phyloP scores from a whole-genome alignment of 2,329 filamentous ascomycete species.

The Fusarium sp. region DNA sequence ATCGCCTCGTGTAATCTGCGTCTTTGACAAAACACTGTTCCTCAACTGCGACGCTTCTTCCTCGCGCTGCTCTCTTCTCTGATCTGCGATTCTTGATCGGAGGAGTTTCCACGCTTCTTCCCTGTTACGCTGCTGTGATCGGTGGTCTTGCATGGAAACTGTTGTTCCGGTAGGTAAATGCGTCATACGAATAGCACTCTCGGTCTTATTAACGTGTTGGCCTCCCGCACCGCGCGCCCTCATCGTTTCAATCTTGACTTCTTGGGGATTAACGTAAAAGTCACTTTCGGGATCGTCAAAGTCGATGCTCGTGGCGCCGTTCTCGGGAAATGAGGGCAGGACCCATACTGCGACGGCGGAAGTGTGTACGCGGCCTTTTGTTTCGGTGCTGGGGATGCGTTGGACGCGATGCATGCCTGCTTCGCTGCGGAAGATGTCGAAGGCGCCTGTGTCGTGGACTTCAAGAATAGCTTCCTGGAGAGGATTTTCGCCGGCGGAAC shows the following conservation, averaged over 20 bases:
- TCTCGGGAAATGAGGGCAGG: slow-evolving; percentile 81
- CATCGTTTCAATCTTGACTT: slow-evolving; percentile 91
- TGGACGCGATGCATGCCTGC: slow-evolving; percentile 96
- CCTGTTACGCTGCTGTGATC: slow-evolving; percentile 90
- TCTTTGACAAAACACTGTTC: slow-evolving; percentile 80
- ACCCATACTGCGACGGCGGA: slow-evolving; percentile 94
- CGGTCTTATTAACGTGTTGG: slow-evolving; percentile 98
- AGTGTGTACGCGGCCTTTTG: slow-evolving; percentile 91
- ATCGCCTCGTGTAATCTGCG: slow-evolving; percentile 88
- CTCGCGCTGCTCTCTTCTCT: slow-evolving; percentile 83
- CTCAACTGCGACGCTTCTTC: slow-evolving; percentile 80
- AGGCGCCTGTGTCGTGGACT: slow-evolving; percentile 80
- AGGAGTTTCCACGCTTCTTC: slow-evolving; percentile 88
- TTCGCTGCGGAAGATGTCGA: slow-evolving; percentile 84
- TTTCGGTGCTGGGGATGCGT: slow-evolving; percentile 90
- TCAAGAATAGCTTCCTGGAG: slow-evolving; percentile 91
- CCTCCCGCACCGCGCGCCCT: slow-evolving; percentile 90
- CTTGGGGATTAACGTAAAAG: slow-evolving; percentile 87
- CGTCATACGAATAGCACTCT: slow-evolving; percentile 92
- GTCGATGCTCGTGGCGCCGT: slow-evolving; percentile 63
- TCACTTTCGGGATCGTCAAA: slow-evolving; percentile 88
- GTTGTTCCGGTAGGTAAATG: slow-evolving; percentile 88
- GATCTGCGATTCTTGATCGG: slow-evolving; percentile 83
- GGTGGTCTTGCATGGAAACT: slow-evolving; percentile 91
- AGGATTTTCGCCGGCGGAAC: slow-evolving; percentile 71